Evolutionary conservation across 768 basidiomycete species (phyloP), one percentile per base, ranked within the genome.

Genomic region (Termitomyces sp.): DNA sequence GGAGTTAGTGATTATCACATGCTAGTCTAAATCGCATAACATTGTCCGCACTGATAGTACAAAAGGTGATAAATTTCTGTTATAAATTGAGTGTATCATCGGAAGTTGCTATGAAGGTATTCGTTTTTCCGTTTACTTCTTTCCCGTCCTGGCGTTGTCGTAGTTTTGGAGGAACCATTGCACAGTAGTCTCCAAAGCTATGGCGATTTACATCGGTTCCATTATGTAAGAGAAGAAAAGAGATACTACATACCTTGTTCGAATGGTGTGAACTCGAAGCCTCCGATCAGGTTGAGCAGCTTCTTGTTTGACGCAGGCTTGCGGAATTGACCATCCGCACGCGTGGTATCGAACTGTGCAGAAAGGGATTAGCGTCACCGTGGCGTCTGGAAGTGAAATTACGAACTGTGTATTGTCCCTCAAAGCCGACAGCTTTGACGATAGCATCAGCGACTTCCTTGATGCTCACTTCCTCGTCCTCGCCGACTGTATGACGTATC

Each of bases 261-360:
- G 68, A 98, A 96, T 7, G 94, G 94, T 29, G 94, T 97, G 71
- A 98, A 98, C 70, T 88, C 64, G 75, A 95, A 97, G 4, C 76
- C 85, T 27, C 87, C 87, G 47, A 94, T 84, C 50, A 90, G 73
- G n/a, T 71, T 72, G 46, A 91, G 66, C 6, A 97, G 75, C 70
- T 95, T 96, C 64, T 81, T 84, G 72, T 98, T 98, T 35, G 92
- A 93, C 16, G 95, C 95, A 0, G 95, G 94, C 73, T 98, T 98
- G 61, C 94, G 86, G 81, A 87, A 95, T 70, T 98, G 95, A 1
- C 96, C 94, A 64, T 98, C 96, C 9, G 94, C 84, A 50, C 84
- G 82, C 23, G 82, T 76, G 32, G 86, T 83, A 70, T 97, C 93
- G 69, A 94, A 97, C 90, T 93, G 31, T 13, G 20, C n/a, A 27